Evolutionary conservation across 257 asterid species (phyloP).

Genomic region (Jacaranda copaia): DNA sequence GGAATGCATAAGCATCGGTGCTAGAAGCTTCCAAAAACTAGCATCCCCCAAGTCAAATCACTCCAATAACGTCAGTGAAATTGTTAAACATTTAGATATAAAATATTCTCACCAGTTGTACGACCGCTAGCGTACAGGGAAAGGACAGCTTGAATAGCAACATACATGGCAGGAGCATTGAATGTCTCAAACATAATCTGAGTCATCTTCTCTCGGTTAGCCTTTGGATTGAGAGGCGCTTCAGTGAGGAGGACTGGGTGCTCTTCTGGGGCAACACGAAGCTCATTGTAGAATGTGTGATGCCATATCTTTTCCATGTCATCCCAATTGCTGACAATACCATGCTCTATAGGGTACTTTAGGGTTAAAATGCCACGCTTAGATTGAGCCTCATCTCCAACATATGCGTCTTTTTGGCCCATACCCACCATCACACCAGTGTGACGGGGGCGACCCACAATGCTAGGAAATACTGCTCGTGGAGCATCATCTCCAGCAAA

Average conservation of each 20-base stretch:
- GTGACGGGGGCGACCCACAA: slow-evolving; percentile 55
- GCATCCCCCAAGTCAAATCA: too few species aligned
- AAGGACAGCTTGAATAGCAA: slow-evolving; percentile 63
- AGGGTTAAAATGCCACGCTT: slow-evolving; percentile 54
- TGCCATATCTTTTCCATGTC: slow-evolving; percentile 65
- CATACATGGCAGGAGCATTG: slow-evolving; percentile 56
- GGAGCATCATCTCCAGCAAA: slow-evolving; percentile 63
- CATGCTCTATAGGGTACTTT: slow-evolving; percentile 59
- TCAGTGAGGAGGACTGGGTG: slow-evolving; percentile 56
- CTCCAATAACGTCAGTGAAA: too few species aligned
- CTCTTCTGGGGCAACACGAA: slow-evolving; percentile 57
- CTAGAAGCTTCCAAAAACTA: too few species aligned
- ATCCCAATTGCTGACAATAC: slow-evolving; percentile 58
- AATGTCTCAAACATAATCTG: slow-evolving; percentile 61
- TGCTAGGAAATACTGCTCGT: slow-evolving; percentile 56
- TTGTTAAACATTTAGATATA: too few species aligned
- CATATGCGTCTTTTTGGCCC: slow-evolving; percentile 55
- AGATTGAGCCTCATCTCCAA: slow-evolving; percentile 56
- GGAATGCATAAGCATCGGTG: too few species aligned
- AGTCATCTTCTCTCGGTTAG: slow-evolving; percentile 60
- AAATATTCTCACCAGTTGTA: slow-evolving; percentile 45
- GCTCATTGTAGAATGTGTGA: slow-evolving; percentile 57
- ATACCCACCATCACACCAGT: slow-evolving; percentile 57
- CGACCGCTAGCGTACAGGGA: slow-evolving; percentile 58
- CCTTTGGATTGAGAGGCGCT: slow-evolving; percentile 56